Base-by-base conservation (phyloP, 495 filamentous ascomycete species). In the Aspergillus taichungensis region DNA sequence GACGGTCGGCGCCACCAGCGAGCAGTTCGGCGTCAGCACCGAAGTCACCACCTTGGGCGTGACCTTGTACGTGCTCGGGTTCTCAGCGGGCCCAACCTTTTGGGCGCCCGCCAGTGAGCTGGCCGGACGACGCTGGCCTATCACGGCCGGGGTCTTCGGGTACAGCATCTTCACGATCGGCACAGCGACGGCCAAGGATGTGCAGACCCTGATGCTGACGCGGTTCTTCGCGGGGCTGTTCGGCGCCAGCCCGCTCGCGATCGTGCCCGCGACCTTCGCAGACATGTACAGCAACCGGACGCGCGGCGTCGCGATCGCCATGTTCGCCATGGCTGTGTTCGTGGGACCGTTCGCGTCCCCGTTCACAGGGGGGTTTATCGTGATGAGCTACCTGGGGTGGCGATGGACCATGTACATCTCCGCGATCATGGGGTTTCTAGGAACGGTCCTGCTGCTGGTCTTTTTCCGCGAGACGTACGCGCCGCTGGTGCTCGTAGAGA, bases 51-150 rank as follows among this genome's bases (percentile, higher is more conserved):
- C 68, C 0, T 58, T 81, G n/a, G 78, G 73, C 2, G 70, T 75
- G 0, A 69, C 63, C 3, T 53, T 83, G 1, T 76, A 78, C 45
- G 68, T 84, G 0, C 44, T 82, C n/a, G 77, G 70, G 0, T 74
- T 71, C 45, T 61, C 67, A 4, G 46, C 69, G 0, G 77, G 76
- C 7, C 79, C 79, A 6, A 62, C 73, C 0, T 14, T 80, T 11
- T 83, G 70, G 67, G 76, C 72, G 0, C 89, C 89, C 0, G 64
- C 88, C 3, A 87, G 82, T 13, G 89, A 95, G 58, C 65, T 95
- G 30, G 79, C 77, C 48, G 89, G 89, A 6, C 55, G 74, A 30
- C 71, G 66, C 44, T 56, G 57, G 52, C 79, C 78, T 0, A 63
- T 84, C 5, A 68, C 74, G 14, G 43, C 68, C n/a, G 77, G 76